Evolutionary conservation across 768 basidiomycete genomes (phyloP).

Genomic region (Termitomyces sp.): DNA sequence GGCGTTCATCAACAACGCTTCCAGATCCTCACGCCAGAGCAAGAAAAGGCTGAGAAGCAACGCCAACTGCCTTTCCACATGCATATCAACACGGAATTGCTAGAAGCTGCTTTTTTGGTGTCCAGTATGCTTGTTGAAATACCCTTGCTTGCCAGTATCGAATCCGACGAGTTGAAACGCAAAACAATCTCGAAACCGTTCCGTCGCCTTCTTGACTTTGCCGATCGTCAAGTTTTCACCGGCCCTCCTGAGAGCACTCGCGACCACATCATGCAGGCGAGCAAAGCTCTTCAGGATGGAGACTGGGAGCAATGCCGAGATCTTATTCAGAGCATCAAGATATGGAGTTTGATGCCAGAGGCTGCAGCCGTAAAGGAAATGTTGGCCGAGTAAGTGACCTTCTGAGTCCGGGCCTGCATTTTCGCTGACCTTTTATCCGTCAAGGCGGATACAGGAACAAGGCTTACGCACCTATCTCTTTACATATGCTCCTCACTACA

Average conservation of each 20-base stretch:
- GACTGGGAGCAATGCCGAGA: slow-evolving; percentile 97
- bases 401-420: background rate
- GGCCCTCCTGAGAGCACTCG: slow-evolving; percentile 98
- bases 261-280: slow-evolving; percentile 99
- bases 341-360: slow-evolving; percentile 97
- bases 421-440: background rate
- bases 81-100: slow-evolving; percentile 97
- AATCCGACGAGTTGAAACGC: slow-evolving; percentile 90
- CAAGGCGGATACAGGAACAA: slow-evolving; percentile 96
- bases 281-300: slow-evolving; percentile 92
- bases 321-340: slow-evolving; percentile 92
- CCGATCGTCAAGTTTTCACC: slow-evolving; percentile 95
- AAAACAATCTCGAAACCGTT: slow-evolving; percentile 97
- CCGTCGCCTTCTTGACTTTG: slow-evolving; percentile 91
- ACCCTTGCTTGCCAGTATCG: slow-evolving; percentile 89
- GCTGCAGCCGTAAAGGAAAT: slow-evolving; percentile 86
- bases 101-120: slow-evolving; percentile 96
- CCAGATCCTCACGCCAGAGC: slow-evolving; percentile 85
- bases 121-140: slow-evolving; percentile 99
- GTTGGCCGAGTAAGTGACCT: slow-evolving; percentile 72
- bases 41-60: slow-evolving; percentile 95
- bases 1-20: slow-evolving; percentile 92
- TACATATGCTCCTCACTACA: slow-evolving; percentile 95
- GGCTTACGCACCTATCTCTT: slow-evolving; percentile 95
- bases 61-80: slow-evolving; percentile 98